Evolutionary conservation across 1,139 yeast species (phyloP).

Genomic region (Taphrina flavorubra): DNA sequence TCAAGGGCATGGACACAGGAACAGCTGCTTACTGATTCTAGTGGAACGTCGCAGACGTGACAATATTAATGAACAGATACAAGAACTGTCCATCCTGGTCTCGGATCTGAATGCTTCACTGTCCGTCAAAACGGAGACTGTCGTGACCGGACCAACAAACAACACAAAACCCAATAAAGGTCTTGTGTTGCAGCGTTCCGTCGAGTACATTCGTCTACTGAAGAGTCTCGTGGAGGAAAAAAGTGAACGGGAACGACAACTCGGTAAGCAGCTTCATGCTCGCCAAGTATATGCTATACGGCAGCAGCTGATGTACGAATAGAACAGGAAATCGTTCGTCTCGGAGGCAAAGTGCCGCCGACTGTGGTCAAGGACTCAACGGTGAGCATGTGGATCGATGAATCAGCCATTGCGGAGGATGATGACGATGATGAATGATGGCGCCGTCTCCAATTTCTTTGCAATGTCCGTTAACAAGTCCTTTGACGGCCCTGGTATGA

Average conservation of each 20-base stretch:
- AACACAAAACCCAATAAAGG: constrained; percentile 83
- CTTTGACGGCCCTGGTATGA: background rate
- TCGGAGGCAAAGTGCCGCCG: constrained; percentile 27
- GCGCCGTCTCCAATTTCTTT: background rate
- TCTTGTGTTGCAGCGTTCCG: constrained; percentile 80
- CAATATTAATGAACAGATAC: constrained; percentile 86
- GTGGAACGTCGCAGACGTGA: constrained; percentile 77
- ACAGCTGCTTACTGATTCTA: constrained; percentile 41
- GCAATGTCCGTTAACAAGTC: background rate
- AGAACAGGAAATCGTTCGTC: constrained; percentile 39
- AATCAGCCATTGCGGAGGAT: constrained; percentile 34
- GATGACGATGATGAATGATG: constrained; percentile 3
- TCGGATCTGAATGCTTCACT: constrained; percentile 58
- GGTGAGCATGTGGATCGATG: constrained; percentile 31
- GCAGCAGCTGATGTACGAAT: background rate
- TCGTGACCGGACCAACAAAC: constrained; percentile 42
- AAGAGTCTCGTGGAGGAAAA: constrained; percentile 74
- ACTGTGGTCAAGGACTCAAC: background rate
- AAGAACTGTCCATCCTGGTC: constrained; percentile 72
- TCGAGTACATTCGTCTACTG: constrained; percentile 76
- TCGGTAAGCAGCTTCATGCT: constrained; percentile 27
- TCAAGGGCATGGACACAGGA: background rate
- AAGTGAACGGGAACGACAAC: constrained; percentile 50
- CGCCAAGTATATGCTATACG: background rate
- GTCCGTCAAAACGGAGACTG: constrained; percentile 34